Conservation (phyloP, 2,329 filamentous ascomycete species). For the Gaeumannomyces sp. region DNA sequence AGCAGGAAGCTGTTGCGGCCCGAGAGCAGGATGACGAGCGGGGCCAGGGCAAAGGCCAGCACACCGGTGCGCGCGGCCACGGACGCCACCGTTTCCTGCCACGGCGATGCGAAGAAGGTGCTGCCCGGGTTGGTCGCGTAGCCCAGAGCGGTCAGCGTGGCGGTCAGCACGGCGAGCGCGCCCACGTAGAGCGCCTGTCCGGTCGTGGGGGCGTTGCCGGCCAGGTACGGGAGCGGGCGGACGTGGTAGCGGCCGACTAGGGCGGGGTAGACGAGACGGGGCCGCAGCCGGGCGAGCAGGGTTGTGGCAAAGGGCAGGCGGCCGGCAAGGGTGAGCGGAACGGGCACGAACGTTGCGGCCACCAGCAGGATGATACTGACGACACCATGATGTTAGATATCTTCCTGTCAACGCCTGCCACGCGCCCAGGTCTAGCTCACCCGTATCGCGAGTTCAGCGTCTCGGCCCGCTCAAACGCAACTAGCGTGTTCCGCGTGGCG, state of each 20-base stretch:
- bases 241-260: conserved; percentile 25
- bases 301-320: not conserved
- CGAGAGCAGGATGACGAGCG: conserved; percentile 36
- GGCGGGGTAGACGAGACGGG: conserved; percentile 27
- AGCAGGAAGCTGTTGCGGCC: conserved; percentile 42
- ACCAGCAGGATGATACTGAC: too few species aligned
- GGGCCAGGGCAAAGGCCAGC: conserved; percentile 12
- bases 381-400: too few species aligned
- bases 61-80: conserved; percentile 10
- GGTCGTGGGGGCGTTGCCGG: conserved; percentile 26
- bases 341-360: not conserved
- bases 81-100: conserved; percentile 5
- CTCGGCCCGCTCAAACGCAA: conserved; percentile 17
- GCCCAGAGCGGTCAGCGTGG: conserved; percentile 10
- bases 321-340: too few species aligned
- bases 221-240: conserved; percentile 26
- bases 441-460: conserved; percentile 17
- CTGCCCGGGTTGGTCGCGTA: not conserved
- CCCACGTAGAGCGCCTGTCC: conserved; percentile 18
- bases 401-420: too few species aligned
- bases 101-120: conserved; percentile 6
- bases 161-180: conserved; percentile 15
- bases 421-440: conserved; percentile 5
- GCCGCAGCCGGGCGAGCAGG: conserved; percentile 17
- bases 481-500: conserved; percentile 8